Evolutionary conservation across 805 yeast genomes (phyloP).

Genomic region (Komagataella pastoris): DNA sequence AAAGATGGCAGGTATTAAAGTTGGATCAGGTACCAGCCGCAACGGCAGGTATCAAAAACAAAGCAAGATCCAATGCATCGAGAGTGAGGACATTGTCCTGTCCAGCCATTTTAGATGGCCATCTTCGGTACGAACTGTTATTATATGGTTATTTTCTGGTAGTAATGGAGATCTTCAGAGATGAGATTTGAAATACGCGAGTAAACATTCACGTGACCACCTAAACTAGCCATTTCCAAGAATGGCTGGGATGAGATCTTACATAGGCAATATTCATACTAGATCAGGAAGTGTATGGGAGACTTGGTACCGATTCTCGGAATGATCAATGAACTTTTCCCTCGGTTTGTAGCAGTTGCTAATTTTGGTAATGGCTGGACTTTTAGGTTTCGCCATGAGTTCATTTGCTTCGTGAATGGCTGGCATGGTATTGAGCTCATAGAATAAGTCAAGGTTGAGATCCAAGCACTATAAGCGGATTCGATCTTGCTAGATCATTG

Average conservation of each 20-base stretch:
- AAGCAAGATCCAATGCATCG: not conserved
- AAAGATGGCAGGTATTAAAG: constrained; percentile 2
- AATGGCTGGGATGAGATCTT: not conserved
- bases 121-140: no score
- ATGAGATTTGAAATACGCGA: not conserved
- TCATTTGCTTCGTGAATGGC: not conserved
- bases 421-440: not conserved
- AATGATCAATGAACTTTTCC: not conserved
- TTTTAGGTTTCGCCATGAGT: no score
- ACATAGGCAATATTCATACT: not conserved
- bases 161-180: no score
- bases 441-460: no score
- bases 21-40: not conserved
- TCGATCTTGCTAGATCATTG: not conserved
- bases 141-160: not conserved
- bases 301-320: not conserved
- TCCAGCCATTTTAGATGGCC: not conserved
- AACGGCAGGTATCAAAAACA: not conserved
- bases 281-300: not conserved
- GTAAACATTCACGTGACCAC: not conserved
- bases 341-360: not conserved
- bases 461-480: no score
- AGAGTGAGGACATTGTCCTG: not conserved
- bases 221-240: not conserved
- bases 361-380: not conserved